These are phyloP conservation scores for Tolypocladium cylindrosporum DNA, from an alignment of 2,329 filamentous ascomycete genomes.

Conservation along the genomic window DNA sequence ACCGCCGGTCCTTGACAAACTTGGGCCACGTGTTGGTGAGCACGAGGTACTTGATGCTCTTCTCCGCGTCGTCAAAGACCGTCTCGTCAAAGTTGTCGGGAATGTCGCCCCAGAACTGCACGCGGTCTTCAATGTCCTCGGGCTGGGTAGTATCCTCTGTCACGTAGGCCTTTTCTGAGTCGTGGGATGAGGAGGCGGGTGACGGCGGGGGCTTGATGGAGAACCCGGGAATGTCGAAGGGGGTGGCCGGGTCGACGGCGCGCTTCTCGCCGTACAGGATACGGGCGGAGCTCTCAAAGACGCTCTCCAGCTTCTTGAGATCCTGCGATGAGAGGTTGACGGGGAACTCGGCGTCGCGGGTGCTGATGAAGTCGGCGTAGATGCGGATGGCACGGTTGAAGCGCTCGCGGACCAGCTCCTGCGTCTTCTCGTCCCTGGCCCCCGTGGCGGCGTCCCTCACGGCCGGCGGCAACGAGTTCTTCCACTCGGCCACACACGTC, in stretches of 20 bases:
- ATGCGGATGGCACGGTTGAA: conserved; percentile 52
- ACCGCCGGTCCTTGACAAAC: conserved; percentile 32
- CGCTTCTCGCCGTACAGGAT: conserved; percentile 26
- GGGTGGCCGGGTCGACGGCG: conserved; percentile 25
- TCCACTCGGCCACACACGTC: conserved; percentile 47
- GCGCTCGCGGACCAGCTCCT: conserved; percentile 28
- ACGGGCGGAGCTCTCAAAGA: conserved; percentile 45
- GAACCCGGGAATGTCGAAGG: conserved; percentile 18
- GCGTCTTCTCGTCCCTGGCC: conserved; percentile 8
- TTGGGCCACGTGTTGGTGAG: conserved; percentile 60
- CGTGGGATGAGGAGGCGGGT: neutral
- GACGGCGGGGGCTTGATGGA: too few relatives aligned
- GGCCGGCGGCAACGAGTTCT: conserved; percentile 21
- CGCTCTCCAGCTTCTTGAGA: conserved; percentile 36
- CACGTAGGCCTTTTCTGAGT: neutral
- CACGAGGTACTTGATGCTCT: conserved; percentile 56
- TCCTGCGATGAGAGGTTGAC: conserved; percentile 52
- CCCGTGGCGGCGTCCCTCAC: conserved; percentile 9
- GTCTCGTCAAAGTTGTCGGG: conserved; percentile 35
- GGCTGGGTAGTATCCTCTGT: neutral
- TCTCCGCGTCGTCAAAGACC: conserved; percentile 50
- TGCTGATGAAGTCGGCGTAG: conserved; percentile 50
- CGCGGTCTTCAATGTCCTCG: conserved; percentile 4
- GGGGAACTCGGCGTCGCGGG: conserved; percentile 50
- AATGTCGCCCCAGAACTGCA: conserved; percentile 30